Base-by-base conservation (phyloP, 306 rosid species). In the Alnus glutinosa region DNA sequence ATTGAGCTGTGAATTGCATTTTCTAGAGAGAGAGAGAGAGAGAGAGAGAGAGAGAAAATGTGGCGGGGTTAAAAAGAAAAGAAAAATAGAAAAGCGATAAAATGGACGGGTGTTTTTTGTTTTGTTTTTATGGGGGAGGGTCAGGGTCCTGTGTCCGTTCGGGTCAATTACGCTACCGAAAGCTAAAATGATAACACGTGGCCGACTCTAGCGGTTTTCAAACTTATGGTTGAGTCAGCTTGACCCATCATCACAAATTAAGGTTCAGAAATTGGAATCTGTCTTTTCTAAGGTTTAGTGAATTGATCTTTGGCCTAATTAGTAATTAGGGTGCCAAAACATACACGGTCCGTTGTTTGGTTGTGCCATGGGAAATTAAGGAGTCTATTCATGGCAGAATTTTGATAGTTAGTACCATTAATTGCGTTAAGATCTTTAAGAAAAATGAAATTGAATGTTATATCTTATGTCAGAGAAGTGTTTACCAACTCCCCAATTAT, bases 161-260 rank as follows among this genome's bases (percentile, higher is more conserved):
- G 34, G 73, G 37, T 18, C 52, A 7, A 42, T 68, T 68, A 68
- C 48, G 51, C 51, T 16, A 7, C 55, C 12, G 36, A 15, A n/a
- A 50, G 77, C 75, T 16, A 5, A 72, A 1, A 11, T 48, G 62
- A 49, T 49, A 76, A 58, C 88, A 80, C 83, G 87, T 78, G 89
- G 84, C 87, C 19, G 37, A 12, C 11, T 52, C 13, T 79, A 9
- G 49, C 50, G 71, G 62, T 49, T 79, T 57, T 46, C 46, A 69
- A 4, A 69, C 70, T 44, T 69, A 55, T 58, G 32, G 30, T n/a
- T 18, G 62, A n/a, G 32, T 55, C 62, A n/a, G 32, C 32, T 55
- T 8, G 62, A 55, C 57, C 57, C 57, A 18, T 52, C 15, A 34
- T 34, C 37, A 34, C 37, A 1, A 42, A 42, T 42, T 42, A 42